Base-by-base conservation (phyloP, 345 rosid species). In the Syzygium grande region DNA sequence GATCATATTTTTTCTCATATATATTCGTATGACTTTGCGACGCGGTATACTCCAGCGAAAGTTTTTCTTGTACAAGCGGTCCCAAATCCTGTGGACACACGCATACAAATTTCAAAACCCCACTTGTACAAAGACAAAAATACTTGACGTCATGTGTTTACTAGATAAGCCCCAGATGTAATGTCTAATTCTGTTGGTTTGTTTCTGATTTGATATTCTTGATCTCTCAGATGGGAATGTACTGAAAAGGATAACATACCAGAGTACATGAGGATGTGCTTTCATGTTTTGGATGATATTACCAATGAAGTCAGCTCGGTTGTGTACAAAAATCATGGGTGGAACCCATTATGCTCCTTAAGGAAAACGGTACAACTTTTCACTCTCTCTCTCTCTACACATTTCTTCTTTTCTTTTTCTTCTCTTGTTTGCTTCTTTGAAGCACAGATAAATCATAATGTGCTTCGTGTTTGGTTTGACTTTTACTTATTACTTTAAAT, bases 191-290 rank as follows among this genome's bases (percentile, higher is more conserved):
- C 34, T 12, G 3, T 59, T 59, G 68, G 27, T 27, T n/a, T 59
- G 27, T 59, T 59, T 30, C 34, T 59, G 34, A 27, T 12, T 27
- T 27, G 68, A 59, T 59, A 27, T 12, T 59, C 17, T 59, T 27
- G 68, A 27, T 27, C 34, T 12, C 30, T 86, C 87, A 89, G 93
- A 52, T 88, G 93, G 90, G 92, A 92, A 29, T 79, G 89, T 11
- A 46, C 61, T 38, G 86, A 87, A 12, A 29, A 87, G 61, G 68
- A 59, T 27, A 59, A 27, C 29, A 88, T 91, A 41, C 94, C 93
- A 1, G 84, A 88, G 23, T 90, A 84, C 51, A 88, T 90, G 93
- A 89, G 89, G 63, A 34, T 87, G 51, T 88, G 92, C 56, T 91
- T 90, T 83, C 51, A 89, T 4, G 91, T 88, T 5, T 79, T 90